Evolutionary conservation across 257 asterid genomes (phyloP).

Genomic region (Buddleja alternifolia): DNA sequence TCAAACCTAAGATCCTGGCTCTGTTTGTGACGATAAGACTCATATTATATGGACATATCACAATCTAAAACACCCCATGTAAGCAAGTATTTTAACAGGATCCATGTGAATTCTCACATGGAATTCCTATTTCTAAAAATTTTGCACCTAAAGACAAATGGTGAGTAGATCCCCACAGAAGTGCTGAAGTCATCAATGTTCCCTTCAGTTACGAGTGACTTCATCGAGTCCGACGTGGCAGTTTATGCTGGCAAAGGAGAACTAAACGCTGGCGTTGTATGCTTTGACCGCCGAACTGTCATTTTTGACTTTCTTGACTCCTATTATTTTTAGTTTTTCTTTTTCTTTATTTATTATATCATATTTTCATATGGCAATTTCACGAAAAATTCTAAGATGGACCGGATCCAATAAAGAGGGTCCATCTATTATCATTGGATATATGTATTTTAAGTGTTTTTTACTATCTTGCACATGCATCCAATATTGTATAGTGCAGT

Average conservation of each 20-base stretch:
- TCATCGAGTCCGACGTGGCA: slow-evolving; percentile 31
- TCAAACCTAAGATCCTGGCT: too few relatives aligned
- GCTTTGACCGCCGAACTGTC: slow-evolving; percentile 41
- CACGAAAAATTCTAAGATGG: too few relatives aligned
- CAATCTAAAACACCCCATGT: neutral
- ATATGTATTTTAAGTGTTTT: too few relatives aligned
- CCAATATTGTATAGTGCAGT: too few relatives aligned
- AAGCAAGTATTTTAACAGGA: neutral
- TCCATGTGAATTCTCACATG: slow-evolving; percentile 18
- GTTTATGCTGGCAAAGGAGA: neutral
- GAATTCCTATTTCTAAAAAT: neutral
- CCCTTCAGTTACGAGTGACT: slow-evolving; percentile 51
- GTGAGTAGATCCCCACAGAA: slow-evolving; percentile 35
- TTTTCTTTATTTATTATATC: neutral
- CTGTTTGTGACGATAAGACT: too few relatives aligned
- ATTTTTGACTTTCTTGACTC: slow-evolving; percentile 34
- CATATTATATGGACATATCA: too few relatives aligned
- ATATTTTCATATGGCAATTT: neutral
- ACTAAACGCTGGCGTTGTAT: slow-evolving; percentile 22
- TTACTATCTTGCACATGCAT: too few relatives aligned
- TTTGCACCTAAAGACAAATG: slow-evolving; percentile 15
- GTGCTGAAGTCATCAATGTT: slow-evolving; percentile 43
- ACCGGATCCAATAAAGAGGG: too few relatives aligned
- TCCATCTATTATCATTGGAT: too few relatives aligned
- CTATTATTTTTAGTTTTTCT: neutral